These are phyloP conservation scores for Saprolegnia diclina DNA, from an alignment of 352 stramenopile genomes.

Conservation along the genomic window DNA sequence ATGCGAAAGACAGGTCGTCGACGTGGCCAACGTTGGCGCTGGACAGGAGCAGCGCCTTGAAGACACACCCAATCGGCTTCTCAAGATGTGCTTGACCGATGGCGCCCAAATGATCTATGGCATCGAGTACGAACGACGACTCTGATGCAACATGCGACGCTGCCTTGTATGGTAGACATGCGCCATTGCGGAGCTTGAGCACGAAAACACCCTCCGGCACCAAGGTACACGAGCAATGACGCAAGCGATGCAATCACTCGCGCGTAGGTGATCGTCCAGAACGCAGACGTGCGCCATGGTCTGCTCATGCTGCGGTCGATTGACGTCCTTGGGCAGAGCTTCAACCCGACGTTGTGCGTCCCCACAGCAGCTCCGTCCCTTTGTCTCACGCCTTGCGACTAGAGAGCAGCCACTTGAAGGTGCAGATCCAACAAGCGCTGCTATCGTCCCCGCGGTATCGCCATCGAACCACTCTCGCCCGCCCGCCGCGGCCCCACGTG, in stretches of 20 bases:
- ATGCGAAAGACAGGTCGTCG: constrained; percentile 46
- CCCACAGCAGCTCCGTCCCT: background rate
- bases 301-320: constrained; percentile 59
- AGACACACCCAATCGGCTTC: constrained; percentile 52
- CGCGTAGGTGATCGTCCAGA: constrained; percentile 46
- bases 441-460: background rate
- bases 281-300: constrained; percentile 63
- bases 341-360: constrained; percentile 11
- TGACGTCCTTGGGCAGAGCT: constrained; percentile 47
- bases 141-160: background rate
- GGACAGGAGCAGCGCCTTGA: constrained; percentile 67
- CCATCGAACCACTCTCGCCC: constrained; percentile 26
- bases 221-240: constrained; percentile 37
- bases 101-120: constrained; percentile 65
- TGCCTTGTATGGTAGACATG: constrained; percentile 2
- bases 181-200: constrained; percentile 42
- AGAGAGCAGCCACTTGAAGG: no score
- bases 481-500: no score
- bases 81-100: constrained; percentile 80
- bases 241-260: background rate
- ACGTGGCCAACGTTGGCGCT: constrained; percentile 74
- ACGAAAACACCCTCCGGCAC: constrained; percentile 48
- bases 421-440: background rate
- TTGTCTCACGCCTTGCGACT: background rate
- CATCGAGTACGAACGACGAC: constrained; percentile 47